Evolutionary conservation across 768 basidiomycete genomes (phyloP), one percentile per base, ranked within the genome.

Genomic region (Pleurotus cornucopiae): DNA sequence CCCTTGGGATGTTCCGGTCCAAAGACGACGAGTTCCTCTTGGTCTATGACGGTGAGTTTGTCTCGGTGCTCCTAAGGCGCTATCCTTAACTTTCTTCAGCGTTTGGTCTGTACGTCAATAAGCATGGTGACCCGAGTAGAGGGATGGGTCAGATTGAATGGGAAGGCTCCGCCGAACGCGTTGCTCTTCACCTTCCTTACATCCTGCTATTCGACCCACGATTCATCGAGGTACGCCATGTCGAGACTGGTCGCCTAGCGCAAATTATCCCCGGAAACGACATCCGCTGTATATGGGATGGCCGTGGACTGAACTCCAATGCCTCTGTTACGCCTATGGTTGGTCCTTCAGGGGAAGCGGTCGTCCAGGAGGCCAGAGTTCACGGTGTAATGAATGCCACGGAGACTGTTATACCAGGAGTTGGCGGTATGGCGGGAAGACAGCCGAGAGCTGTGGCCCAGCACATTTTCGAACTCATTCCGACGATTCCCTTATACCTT

Each of bases 41-140:
- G 16, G 94, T 91, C 67, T 98, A 97, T 64, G 88, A 95, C 67
- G 91, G 94, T 92, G 62, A 59, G 83, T 63, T n/a, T 1, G n/a
- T 54, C 38, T 44, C 26, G 44, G n/a, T 2, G 13, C 6, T 34
- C 45, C 4, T 26, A 53, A 13, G 48, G 5, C 38, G 43, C 34
- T 46, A 49, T 56, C 49, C 57, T 25, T 55, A 12, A 57, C 41
- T 13, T 54, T 46, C 12, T 58, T 21, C 62, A 93, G 92, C 95
- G 70, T 97, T 98, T 60, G 96, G 95, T 9, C 76, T 98, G 43
- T 98, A 94, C 64, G 94, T 98, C 46, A 88, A 96, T 70, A 89
- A 93, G 49, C 94, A 96, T 59, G 96, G 96, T 39, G 88, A 89
- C 52, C 94, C 92, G 1, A 90, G 86, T 65, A 86, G 91, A 21